These are phyloP conservation scores for Sherardia arvensis DNA, from an alignment of 257 asterid species.

Conservation along the genomic window DNA sequence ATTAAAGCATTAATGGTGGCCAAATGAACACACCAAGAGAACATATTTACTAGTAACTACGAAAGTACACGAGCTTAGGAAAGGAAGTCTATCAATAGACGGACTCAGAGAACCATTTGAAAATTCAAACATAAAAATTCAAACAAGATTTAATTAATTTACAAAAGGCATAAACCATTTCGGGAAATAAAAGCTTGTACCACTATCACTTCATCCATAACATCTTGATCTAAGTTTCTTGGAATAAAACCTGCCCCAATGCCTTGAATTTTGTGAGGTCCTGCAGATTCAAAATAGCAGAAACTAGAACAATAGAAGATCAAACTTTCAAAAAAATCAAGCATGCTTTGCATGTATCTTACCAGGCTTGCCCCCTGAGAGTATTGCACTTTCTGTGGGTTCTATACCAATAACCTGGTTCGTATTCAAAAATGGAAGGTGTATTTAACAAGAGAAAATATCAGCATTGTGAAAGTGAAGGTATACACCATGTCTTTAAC, in stretches of 20 bases:
- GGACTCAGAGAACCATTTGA: too few species aligned
- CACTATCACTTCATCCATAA: conserved; percentile 96
- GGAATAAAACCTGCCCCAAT: conserved; percentile 99
- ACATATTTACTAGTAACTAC: background rate
- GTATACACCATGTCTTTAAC: background rate
- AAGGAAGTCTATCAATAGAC: too few species aligned
- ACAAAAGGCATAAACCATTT: conserved; percentile 7
- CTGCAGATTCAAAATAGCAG: conserved; percentile 81
- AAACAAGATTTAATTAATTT: background rate
- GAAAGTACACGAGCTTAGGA: too few species aligned
- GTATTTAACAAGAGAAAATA: background rate
- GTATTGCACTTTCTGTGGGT: conserved; percentile 85
- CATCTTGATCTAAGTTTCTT: conserved; percentile 75
- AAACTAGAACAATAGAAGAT: conserved; percentile 47
- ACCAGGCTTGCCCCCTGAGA: conserved; percentile 99
- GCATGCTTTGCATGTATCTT: conserved; percentile 31
- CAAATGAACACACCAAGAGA: background rate
- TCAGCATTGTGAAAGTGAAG: background rate
- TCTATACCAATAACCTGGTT: conserved; percentile 86
- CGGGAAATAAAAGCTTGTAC: conserved; percentile 25
- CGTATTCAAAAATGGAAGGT: conserved; percentile 12
- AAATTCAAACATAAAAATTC: background rate
- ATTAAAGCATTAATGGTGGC: background rate
- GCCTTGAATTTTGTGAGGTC: conserved; percentile 99
- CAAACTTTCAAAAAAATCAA: conserved; percentile 19